phyloP scores from a whole-genome alignment of 2,329 filamentous ascomycete genomes.

The Leptographium flavum region DNA sequence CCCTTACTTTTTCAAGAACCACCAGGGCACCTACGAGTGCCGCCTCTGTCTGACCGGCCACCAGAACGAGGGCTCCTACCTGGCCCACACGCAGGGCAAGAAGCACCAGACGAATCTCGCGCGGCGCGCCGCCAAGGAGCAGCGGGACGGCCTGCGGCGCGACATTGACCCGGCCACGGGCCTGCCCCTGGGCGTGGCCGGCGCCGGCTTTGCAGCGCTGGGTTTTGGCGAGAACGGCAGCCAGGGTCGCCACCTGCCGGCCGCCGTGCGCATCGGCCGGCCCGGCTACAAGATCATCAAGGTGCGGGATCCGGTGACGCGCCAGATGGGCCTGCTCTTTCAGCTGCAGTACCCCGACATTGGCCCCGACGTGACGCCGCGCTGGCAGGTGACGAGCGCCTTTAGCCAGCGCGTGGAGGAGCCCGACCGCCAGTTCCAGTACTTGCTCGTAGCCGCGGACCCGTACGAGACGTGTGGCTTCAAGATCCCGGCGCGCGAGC shows the following conservation, averaged over 20 bases:
- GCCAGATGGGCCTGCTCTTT: constrained; percentile 85
- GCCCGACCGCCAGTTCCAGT: constrained; percentile 87
- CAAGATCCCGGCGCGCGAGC: constrained; percentile 85
- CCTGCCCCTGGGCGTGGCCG: constrained; percentile 61
- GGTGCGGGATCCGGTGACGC: constrained; percentile 73
- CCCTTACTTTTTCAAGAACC: constrained; percentile 99
- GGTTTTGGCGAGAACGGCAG: constrained; percentile 31
- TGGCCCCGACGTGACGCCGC: constrained; percentile 56
- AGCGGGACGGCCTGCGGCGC: constrained; percentile 66
- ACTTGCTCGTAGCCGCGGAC: constrained; percentile 86
- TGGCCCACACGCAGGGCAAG: constrained; percentile 94
- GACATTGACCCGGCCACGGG: constrained; percentile 55
- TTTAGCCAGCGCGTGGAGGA: constrained; percentile 94
- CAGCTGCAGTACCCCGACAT: constrained; percentile 95
- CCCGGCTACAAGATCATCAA: constrained; percentile 98
- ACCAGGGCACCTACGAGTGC: constrained; percentile 95
- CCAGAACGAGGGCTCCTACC: constrained; percentile 97
- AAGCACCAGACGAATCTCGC: constrained; percentile 99
- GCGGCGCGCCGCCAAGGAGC: constrained; percentile 85
- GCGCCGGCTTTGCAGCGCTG: constrained; percentile 44
- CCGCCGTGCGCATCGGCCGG: constrained; percentile 86
- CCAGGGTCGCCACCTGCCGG: constrained; percentile 50
- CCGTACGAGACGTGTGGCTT: constrained; percentile 97
- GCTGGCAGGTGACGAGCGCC: constrained; percentile 93
- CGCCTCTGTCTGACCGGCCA: constrained; percentile 93